phyloP scores from a whole-genome alignment of 176 grass and related monocot species.

The Leersia perrieri region DNA sequence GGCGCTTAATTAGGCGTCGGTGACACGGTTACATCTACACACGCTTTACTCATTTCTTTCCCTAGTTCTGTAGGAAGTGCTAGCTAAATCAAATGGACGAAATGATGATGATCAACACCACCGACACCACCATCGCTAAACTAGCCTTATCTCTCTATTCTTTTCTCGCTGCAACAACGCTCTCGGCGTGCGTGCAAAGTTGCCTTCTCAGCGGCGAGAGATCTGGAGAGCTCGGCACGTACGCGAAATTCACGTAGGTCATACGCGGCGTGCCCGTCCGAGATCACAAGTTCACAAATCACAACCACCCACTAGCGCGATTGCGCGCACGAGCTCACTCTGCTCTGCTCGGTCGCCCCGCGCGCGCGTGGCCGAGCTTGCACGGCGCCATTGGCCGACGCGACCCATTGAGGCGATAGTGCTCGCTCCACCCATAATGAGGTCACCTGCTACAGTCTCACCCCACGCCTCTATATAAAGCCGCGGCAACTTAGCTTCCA shows the following conservation, averaged over 20 bases:
- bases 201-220: background rate
- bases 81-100: background rate
- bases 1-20: no score
- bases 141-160: background rate
- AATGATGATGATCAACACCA: background rate
- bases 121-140: background rate
- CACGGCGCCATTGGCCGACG: background rate
- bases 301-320: constrained; percentile 28
- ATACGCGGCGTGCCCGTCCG: background rate
- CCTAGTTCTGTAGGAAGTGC: background rate
- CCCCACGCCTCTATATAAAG: constrained; percentile 26
- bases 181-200: background rate
- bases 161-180: no score
- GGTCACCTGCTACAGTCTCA: background rate
- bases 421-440: constrained; percentile 41
- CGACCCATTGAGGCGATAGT: constrained; percentile 18
- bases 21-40: no score
- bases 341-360: background rate
- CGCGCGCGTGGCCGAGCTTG: constrained; percentile 1
- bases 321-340: background rate
- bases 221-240: background rate
- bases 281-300: no score
- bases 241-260: background rate
- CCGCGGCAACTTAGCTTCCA: background rate
- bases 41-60: no score